These are phyloP conservation scores for Alternaria sp. DNA, from an alignment of 2,329 filamentous ascomycete species.

Conservation along the genomic window DNA sequence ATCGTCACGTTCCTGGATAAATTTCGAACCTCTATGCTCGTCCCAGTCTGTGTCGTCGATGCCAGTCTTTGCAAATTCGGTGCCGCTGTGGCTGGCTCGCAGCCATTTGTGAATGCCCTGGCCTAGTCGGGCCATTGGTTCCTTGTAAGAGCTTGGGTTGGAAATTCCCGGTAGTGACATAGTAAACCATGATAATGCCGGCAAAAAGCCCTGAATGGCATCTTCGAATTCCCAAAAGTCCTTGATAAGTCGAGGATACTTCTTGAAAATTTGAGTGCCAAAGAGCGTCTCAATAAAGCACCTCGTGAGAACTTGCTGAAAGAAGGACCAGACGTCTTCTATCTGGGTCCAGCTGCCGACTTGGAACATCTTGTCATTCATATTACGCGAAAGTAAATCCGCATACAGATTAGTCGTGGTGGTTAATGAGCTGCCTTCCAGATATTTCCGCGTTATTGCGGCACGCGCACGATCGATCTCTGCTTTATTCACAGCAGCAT, in stretches of 20 bases:
- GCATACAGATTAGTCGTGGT: constrained; percentile 25
- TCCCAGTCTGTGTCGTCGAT: constrained; percentile 25
- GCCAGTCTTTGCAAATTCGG: constrained; percentile 18
- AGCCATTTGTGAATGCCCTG: constrained; percentile 35
- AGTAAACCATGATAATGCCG: too few species aligned
- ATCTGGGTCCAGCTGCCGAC: constrained; percentile 36
- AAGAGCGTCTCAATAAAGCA: constrained; percentile 34
- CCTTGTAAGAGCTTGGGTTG: too few species aligned
- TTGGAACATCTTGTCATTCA: constrained; percentile 42
- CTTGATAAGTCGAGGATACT: constrained; percentile 30
- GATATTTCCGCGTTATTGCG: too few species aligned
- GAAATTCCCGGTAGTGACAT: too few species aligned
- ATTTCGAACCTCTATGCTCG: constrained; percentile 26
- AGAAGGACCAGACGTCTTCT: constrained; percentile 40
- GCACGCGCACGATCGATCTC: too few species aligned
- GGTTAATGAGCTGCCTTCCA: constrained; percentile 19
- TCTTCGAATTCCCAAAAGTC: constrained; percentile 38
- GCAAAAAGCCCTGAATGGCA: too few species aligned
- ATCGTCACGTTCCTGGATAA: constrained; percentile 28
- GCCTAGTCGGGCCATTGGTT: too few species aligned
- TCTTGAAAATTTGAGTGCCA: constrained; percentile 30
- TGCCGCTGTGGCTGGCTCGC: constrained; percentile 19
- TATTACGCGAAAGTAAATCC: constrained; percentile 25
- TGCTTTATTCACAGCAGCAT: too few species aligned
- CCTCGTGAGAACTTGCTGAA: constrained; percentile 34